These are phyloP conservation scores for Cerrena zonata DNA, from an alignment of 1,284 basidiomycete genomes.

Conservation along the genomic window DNA sequence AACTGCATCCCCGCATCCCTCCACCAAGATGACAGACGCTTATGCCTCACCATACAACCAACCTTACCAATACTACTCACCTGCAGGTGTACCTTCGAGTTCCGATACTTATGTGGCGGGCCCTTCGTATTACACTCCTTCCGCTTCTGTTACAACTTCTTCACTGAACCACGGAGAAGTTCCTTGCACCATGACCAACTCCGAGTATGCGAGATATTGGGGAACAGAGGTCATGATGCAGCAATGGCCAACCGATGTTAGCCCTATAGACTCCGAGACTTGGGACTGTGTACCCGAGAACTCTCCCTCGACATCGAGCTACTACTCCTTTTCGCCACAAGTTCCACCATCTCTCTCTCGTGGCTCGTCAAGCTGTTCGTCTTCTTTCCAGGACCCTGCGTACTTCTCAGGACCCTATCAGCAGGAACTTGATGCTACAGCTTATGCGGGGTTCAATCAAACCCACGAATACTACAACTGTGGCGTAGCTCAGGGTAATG, in stretches of 20 bases:
- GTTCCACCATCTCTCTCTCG: slow-evolving; percentile 6
- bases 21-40: background rate
- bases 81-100: background rate
- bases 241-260: background rate
- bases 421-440: background rate
- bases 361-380: slow-evolving; percentile 1
- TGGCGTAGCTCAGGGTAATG: background rate
- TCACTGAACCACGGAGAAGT: background rate
- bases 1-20: background rate
- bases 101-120: no score
- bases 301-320: background rate
- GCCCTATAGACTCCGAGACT: background rate
- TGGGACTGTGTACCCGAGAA: background rate
- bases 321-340: background rate
- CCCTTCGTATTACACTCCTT: background rate
- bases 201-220: background rate
- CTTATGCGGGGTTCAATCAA: background rate
- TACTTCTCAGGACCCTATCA: background rate
- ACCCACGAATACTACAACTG: background rate
- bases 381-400: slow-evolving; percentile 1
- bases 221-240: background rate
- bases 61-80: background rate
- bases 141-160: background rate
- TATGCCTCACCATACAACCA: background rate
- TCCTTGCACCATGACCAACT: background rate